Evolutionary conservation across 495 filamentous ascomycete genomes (phyloP).

Genomic region (Podospora tetraspora): DNA sequence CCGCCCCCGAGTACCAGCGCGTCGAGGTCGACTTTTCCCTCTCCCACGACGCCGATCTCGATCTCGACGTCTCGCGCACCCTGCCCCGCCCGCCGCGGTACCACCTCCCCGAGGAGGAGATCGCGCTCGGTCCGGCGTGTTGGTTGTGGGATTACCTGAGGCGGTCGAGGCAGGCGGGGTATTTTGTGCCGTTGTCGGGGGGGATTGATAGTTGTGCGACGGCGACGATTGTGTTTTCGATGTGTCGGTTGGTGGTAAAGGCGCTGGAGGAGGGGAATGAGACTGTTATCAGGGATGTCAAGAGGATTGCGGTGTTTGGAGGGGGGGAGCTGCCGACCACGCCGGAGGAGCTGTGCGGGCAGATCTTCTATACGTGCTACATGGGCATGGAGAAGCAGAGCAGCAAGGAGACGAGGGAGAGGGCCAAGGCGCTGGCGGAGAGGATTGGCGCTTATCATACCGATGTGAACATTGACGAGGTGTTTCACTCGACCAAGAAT

Average conservation of each 20-base stretch:
- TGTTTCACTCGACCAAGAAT: constrained; percentile 39
- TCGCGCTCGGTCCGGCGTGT: constrained; percentile 63
- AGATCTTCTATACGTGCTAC: constrained; percentile 67
- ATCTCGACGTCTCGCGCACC: constrained; percentile 27
- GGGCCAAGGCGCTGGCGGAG: constrained; percentile 62
- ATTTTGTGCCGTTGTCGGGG: constrained; percentile 54
- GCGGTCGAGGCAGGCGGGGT: constrained; percentile 56
- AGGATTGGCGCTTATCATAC: constrained; percentile 71
- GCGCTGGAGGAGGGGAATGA: constrained; percentile 53
- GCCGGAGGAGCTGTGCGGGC: constrained; percentile 57
- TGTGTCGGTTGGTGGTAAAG: constrained; percentile 68
- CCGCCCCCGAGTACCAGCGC: constrained; percentile 34
- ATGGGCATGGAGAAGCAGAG: constrained; percentile 77
- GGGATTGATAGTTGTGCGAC: constrained; percentile 68
- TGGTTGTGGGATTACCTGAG: constrained; percentile 87
- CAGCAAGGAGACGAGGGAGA: constrained; percentile 61
- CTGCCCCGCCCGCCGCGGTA: constrained; percentile 38
- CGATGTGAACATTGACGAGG: constrained; percentile 70
- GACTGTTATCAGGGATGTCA: constrained; percentile 67
- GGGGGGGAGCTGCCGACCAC: constrained; percentile 50
- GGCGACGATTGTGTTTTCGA: constrained; percentile 63
- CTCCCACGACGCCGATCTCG: constrained; percentile 30
- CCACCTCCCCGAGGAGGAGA: constrained; percentile 69
- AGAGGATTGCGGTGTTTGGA: constrained; percentile 54
- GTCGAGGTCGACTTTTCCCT: constrained; percentile 39